Conservation (phyloP, 176 grass and related monocot genomes). For the Areca catechu region DNA sequence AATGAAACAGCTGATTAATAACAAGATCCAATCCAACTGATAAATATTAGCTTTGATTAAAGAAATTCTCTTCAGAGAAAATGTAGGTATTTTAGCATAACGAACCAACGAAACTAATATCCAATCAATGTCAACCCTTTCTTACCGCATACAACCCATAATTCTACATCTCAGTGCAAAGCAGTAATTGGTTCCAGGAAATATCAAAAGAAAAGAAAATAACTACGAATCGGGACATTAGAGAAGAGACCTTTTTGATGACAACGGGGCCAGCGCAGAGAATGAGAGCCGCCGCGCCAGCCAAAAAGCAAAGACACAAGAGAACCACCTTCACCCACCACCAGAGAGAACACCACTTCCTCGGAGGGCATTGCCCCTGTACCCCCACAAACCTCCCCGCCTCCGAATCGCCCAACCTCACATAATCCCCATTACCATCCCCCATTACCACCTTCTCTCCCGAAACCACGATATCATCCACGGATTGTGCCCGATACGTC, state of each 20-base stretch:
- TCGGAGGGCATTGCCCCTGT: background rate
- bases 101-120: too few relatives aligned
- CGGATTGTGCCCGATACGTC: too few relatives aligned
- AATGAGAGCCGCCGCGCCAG: background rate
- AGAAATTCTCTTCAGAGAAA: too few relatives aligned
- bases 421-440: slow-evolving; percentile 5
- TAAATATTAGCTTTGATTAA: too few relatives aligned
- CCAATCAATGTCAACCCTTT: too few relatives aligned
- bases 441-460: background rate
- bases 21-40: too few relatives aligned
- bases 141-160: too few relatives aligned
- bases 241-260: slow-evolving; percentile 9
- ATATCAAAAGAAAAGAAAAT: background rate
- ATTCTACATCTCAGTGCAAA: too few relatives aligned
- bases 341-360: background rate
- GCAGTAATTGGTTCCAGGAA: background rate
- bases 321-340: slow-evolving; percentile 15
- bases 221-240: too few relatives aligned
- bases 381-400: background rate
- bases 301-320: slow-evolving; percentile 2
- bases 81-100: too few relatives aligned
- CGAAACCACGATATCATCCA: background rate
- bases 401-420: slow-evolving; percentile 10
- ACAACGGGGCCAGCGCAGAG: slow-evolving; percentile 7
- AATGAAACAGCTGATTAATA: too few relatives aligned